A percentile compares a stretch with the other conserved stretches of the same genome.
Evolutionary conservation across 2,329 filamentous ascomycete species (phyloP).

Genomic region (Hypoxylon sp.): DNA sequence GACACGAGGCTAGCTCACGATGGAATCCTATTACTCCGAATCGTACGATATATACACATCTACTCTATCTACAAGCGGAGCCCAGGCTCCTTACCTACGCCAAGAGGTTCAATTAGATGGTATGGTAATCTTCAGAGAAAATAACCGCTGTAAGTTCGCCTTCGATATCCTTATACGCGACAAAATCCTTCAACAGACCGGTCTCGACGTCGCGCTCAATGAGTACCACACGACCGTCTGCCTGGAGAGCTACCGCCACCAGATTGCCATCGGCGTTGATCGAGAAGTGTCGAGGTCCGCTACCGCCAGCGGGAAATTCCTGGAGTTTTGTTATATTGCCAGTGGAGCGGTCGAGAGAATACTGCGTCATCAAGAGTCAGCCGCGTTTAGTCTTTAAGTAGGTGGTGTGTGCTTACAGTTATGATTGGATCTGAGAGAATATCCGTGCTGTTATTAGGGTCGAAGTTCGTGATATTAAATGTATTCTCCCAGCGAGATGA

Average conservation of each 20-base stretch:
- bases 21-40: not conserved
- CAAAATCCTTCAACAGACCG: slow-evolving; percentile 62
- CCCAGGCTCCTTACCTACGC: slow-evolving; percentile 1
- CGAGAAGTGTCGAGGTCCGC: slow-evolving; percentile 72
- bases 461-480: slow-evolving; percentile 59
- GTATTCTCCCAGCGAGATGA: slow-evolving; percentile 72
- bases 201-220: slow-evolving; percentile 66
- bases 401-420: slow-evolving; percentile 44
- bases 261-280: slow-evolving; percentile 70
- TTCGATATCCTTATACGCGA: slow-evolving; percentile 53
- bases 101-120: slow-evolving; percentile 4
- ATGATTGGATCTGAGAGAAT: slow-evolving; percentile 71
- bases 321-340: slow-evolving; percentile 65
- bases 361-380: slow-evolving; percentile 45
- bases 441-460: slow-evolving; percentile 52
- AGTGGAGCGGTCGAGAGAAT: slow-evolving; percentile 61
- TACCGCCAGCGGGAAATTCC: slow-evolving; percentile 69
- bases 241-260: slow-evolving; percentile 72
- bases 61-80: slow-evolving; percentile 21
- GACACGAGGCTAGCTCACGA: not conserved
- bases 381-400: not conserved
- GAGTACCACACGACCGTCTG: slow-evolving; percentile 66
- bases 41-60: slow-evolving; percentile 20
- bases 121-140: slow-evolving; percentile 53
- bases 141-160: slow-evolving; percentile 58